A percentile compares a stretch with the other conserved stretches of the same genome.
phyloP scores from a whole-genome alignment of 352 stramenopile species.

The Globisporangium echinulatum region DNA sequence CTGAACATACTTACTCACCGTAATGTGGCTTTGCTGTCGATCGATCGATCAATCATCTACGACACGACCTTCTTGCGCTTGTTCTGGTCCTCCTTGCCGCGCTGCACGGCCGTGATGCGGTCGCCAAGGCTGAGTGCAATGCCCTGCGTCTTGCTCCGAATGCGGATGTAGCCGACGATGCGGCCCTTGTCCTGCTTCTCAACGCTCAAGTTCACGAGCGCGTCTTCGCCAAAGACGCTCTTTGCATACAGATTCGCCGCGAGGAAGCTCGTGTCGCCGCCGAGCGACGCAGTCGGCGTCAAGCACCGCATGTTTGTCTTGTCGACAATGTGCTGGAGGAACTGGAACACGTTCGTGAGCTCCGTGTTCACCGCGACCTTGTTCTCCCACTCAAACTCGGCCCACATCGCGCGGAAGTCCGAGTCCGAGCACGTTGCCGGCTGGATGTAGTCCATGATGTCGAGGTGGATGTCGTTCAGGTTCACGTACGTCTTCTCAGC shows the following conservation, averaged over 20 bases:
- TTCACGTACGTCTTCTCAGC: constrained; percentile 99
- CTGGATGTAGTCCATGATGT: constrained; percentile 99
- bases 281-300: constrained; percentile 89
- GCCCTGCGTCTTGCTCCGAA: constrained; percentile 99
- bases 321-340: constrained; percentile 97
- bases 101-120: constrained; percentile 97
- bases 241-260: constrained; percentile 92
- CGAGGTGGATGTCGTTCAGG: constrained; percentile 99
- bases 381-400: constrained; percentile 99
- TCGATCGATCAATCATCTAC: constrained; percentile 20
- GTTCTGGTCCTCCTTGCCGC: constrained; percentile 76
- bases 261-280: constrained; percentile 90
- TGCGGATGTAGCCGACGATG: constrained; percentile 98
- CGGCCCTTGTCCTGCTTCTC: constrained; percentile 98
- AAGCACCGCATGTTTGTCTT: constrained; percentile 99
- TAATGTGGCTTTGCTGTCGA: no score
- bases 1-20: no score
- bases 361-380: constrained; percentile 97
- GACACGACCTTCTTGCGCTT: constrained; percentile 78
- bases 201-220: constrained; percentile 99
- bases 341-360: constrained; percentile 96
- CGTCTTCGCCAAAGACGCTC: constrained; percentile 96
- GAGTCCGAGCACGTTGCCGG: constrained; percentile 91
- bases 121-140: constrained; percentile 99
- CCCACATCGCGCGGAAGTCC: constrained; percentile 99